Percentiles rank a stretch among this genome's conserved stretches.
Evolutionary conservation across 345 rosid genomes (phyloP).

Genomic region (Hibiscus tridactylites): DNA sequence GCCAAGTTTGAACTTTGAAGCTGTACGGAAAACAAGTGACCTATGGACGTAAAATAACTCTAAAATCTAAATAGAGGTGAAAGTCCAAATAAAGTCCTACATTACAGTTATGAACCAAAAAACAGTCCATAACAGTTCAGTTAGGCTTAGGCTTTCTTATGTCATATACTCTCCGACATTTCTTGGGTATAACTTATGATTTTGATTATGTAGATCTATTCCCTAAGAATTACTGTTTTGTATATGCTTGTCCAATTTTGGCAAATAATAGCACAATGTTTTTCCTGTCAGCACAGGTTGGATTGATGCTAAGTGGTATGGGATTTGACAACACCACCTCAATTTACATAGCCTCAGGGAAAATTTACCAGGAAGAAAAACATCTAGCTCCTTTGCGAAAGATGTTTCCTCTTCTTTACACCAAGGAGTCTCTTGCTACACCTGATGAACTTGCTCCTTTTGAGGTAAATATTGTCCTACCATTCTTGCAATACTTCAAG

Average conservation of each 20-base stretch:
- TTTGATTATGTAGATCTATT: background rate
- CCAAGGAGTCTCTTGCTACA: slow-evolving; percentile 84
- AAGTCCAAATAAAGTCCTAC: background rate
- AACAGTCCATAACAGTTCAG: background rate
- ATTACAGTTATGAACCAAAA: background rate
- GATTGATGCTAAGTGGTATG: slow-evolving; percentile 95
- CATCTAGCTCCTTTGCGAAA: slow-evolving; percentile 57
- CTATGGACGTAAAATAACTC: slow-evolving; percentile 1
- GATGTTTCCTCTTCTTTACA: slow-evolving; percentile 83
- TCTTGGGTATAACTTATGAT: background rate
- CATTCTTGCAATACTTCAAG: background rate
- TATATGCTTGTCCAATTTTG: slow-evolving; percentile 6
- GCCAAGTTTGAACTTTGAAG: background rate
- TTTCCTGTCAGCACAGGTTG: slow-evolving; percentile 75
- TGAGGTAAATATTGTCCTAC: slow-evolving; percentile 36
- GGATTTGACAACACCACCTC: slow-evolving; percentile 85
- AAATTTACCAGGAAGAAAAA: slow-evolving; percentile 56
- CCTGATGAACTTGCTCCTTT: slow-evolving; percentile 82
- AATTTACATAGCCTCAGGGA: slow-evolving; percentile 81
- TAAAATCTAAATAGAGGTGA: slow-evolving; percentile 1
- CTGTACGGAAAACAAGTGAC: background rate
- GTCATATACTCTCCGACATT: background rate
- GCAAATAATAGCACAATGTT: slow-evolving; percentile 15
- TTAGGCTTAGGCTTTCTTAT: background rate
- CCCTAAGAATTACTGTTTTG: background rate